Conservation (phyloP, 1,284 basidiomycete genomes). For the Fomitopsis betulina region DNA sequence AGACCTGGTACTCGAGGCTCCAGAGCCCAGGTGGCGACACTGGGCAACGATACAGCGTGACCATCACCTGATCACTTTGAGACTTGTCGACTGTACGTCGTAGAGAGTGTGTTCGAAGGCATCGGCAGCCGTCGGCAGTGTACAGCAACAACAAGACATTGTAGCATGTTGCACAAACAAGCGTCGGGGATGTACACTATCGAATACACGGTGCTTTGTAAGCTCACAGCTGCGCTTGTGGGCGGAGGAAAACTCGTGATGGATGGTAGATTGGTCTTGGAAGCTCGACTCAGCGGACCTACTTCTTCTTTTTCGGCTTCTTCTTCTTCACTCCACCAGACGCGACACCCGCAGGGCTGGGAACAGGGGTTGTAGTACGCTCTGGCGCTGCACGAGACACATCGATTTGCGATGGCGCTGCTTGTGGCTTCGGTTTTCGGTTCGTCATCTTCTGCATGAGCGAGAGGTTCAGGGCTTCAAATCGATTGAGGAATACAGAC, state of each 20-base stretch:
- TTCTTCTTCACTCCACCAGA: conserved; percentile 45
- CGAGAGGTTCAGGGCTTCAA: conserved; percentile 84
- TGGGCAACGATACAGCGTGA: no score
- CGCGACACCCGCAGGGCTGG: conserved; percentile 18
- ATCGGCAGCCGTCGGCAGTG: no score
- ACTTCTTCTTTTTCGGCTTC: conserved; percentile 54
- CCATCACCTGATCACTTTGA: no score
- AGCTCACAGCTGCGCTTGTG: no score
- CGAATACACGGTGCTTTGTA: neutral
- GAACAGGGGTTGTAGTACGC: conserved; percentile 19
- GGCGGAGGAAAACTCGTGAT: no score
- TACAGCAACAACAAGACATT: no score
- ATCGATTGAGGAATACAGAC: conserved; percentile 90
- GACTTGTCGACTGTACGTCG: no score
- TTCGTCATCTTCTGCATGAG: conserved; percentile 84
- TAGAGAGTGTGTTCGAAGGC: no score
- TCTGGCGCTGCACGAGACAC: conserved; percentile 18
- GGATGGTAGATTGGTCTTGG: no score
- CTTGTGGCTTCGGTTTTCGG: conserved; percentile 27
- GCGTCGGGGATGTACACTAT: neutral
- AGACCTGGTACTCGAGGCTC: no score
- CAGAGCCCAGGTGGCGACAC: no score
- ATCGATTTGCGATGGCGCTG: conserved; percentile 7
- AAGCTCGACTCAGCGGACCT: conserved; percentile 10
- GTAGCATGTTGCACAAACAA: no score